Conservation (phyloP, 1,284 basidiomycete species). For the Pascua guehoae region DNA sequence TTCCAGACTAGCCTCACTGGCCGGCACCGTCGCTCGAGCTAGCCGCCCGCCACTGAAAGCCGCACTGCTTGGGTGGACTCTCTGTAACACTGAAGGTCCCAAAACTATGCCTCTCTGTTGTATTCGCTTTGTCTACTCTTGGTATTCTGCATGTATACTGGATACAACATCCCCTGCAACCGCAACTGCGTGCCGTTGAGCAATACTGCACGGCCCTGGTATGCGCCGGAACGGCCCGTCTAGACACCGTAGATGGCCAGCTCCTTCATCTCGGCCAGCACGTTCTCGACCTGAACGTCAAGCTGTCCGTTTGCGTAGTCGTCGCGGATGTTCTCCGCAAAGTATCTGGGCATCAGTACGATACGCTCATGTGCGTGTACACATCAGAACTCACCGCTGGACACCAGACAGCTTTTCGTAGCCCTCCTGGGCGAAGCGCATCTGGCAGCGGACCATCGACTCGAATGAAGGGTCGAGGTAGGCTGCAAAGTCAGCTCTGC, state of each 20-base stretch:
- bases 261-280: slow-evolving; percentile 93
- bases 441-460: slow-evolving; percentile 96
- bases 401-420: slow-evolving; percentile 97
- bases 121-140: neutral
- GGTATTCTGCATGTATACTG: neutral
- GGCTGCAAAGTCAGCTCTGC: slow-evolving; percentile 22
- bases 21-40: too few species aligned
- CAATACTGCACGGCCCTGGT: too few species aligned
- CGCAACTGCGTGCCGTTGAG: too few species aligned
- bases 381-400: slow-evolving; percentile 61
- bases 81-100: too few species aligned
- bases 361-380: too few species aligned
- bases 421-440: slow-evolving; percentile 93
- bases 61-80: too few species aligned
- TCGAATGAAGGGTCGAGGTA: slow-evolving; percentile 99
- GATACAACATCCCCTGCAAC: neutral
- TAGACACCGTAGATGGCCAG: slow-evolving; percentile 72
- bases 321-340: slow-evolving; percentile 82
- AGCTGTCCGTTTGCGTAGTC: slow-evolving; percentile 96
- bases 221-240: neutral
- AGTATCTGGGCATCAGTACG: slow-evolving; percentile 64
- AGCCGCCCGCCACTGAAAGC: too few species aligned
- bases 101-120: too few species aligned
- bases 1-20: too few species aligned
- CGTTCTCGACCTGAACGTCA: slow-evolving; percentile 91